These are phyloP conservation scores for Magnolia kwangsiensis DNA, from an alignment of 164 flowering plant species.

Conservation along the genomic window DNA sequence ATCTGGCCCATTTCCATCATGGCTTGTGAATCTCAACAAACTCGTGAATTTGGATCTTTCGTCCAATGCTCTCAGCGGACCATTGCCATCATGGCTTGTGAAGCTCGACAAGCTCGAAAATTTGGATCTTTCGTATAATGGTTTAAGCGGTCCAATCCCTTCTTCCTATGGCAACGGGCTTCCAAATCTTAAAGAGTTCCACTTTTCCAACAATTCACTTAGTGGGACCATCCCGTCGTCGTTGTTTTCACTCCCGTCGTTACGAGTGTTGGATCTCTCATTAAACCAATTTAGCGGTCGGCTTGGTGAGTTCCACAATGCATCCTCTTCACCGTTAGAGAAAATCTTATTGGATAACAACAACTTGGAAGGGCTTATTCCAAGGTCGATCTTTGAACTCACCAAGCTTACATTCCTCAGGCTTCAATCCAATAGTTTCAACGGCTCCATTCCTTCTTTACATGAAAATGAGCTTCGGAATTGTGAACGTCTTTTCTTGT, in stretches of 20 bases:
- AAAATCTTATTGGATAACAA: constrained; percentile 17
- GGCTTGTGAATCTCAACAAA: constrained; percentile 23
- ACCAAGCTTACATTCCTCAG: constrained; percentile 9
- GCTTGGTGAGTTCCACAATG: constrained; percentile 14
- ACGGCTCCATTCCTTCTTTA: constrained; percentile 1
- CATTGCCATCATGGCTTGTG: constrained; percentile 26
- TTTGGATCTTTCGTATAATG: constrained; percentile 24
- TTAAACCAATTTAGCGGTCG: constrained; percentile 31
- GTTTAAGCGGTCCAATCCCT: constrained; percentile 26
- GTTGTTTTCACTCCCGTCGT: constrained; percentile 30
- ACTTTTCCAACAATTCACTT: constrained; percentile 30
- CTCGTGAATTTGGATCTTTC: constrained; percentile 41
- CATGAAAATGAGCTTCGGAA: background rate
- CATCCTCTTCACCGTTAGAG: constrained; percentile 9
- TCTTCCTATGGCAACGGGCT: constrained; percentile 19
- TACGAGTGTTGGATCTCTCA: constrained; percentile 23
- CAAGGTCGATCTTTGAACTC: constrained; percentile 22
- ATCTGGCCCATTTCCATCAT: constrained; percentile 5
- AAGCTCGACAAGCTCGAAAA: background rate
- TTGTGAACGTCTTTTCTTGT: background rate
- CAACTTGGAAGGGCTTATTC: constrained; percentile 30
- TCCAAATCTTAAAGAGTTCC: constrained; percentile 18
- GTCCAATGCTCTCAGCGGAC: constrained; percentile 31
- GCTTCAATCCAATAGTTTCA: constrained; percentile 34
- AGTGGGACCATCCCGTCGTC: constrained; percentile 33